phyloP scores from a whole-genome alignment of 1,139 yeast species.

The Nakaseomyces sp. region DNA sequence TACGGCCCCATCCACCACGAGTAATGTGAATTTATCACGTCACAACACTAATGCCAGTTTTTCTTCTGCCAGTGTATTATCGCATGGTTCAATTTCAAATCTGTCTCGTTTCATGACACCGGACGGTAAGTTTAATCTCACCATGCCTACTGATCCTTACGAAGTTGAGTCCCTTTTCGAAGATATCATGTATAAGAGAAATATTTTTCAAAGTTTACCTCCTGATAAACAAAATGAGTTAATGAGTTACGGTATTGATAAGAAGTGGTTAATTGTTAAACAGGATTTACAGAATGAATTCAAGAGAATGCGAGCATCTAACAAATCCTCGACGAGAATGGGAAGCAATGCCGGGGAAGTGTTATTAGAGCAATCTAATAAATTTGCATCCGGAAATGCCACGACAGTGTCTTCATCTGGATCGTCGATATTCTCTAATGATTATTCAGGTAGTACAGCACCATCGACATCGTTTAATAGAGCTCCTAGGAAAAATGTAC shows the following conservation, averaged over 20 bases:
- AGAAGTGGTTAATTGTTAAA: constrained; percentile 86
- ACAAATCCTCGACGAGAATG: neutral
- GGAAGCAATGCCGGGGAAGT: neutral
- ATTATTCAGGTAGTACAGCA: neutral
- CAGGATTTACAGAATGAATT: constrained; percentile 78
- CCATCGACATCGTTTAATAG: neutral
- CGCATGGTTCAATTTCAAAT: constrained; percentile 25
- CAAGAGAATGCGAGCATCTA: constrained; percentile 42
- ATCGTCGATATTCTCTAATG: constrained; percentile 1
- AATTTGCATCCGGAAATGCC: neutral
- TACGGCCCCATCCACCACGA: constrained; percentile 6
- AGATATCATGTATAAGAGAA: constrained; percentile 72
- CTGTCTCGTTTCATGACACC: constrained; percentile 24
- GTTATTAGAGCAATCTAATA: neutral
- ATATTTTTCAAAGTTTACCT: constrained; percentile 64
- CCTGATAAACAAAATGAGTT: constrained; percentile 70
- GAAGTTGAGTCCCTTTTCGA: constrained; percentile 61
- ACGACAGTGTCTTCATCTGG: neutral
- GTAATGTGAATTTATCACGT: constrained; percentile 13
- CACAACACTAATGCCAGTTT: constrained; percentile 22
- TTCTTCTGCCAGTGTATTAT: constrained; percentile 25
- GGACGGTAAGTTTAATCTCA: constrained; percentile 33
- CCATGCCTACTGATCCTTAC: constrained; percentile 49
- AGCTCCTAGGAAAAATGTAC: constrained; percentile 1
- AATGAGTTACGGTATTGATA: constrained; percentile 63